Evolutionary conservation across 257 asterid genomes (phyloP), one percentile per base, ranked within the genome.

Genomic region (Nicotiana benthamiana): DNA sequence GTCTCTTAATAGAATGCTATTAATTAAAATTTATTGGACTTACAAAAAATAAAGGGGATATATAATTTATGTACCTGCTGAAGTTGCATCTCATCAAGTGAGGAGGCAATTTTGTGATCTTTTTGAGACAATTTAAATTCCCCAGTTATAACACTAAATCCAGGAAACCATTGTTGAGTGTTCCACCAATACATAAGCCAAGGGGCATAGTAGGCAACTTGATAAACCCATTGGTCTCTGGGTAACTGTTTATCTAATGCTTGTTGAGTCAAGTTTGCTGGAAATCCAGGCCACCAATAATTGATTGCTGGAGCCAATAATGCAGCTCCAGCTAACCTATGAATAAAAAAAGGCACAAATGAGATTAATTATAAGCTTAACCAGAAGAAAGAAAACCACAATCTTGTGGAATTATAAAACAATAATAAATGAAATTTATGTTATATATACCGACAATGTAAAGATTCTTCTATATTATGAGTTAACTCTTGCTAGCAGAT

Each of bases 131-230:
- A 79, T 66, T 84, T 93, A 9, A 93, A 85, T 26, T 27, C 87
- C 28, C 91, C 94, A 62, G 90, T 75, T 43, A 82, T 75, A 63
- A 87, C 96, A 80, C 92, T 93, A 18, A 92, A 90, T 57, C 83
- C 67, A 56, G 94, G 96, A 80, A 93, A 91, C 85, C 87, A 84
- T 78, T 87, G 82, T 87, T 89, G 97, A 48, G 96, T 91, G 86
- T 93, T 91, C 93, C 94, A 93, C 97, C 95, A 91, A 82, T 93
- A 87, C 77, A 89, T 86, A 16, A 91, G 97, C 90, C 89, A 90
- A 1, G 97, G 97, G 27, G 87, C 82, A 43, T 90, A 82, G 79
- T 90, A 90, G 12, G 97, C 93, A 43, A 93, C 97, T 61, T 94
- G 81, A 64, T 89, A 65, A 48, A 92, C 90, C 97, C 95, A 91